A percentile compares a stretch with the other conserved stretches of the same genome.
These are phyloP conservation scores for Dichotomocladium elegans DNA, from an alignment of 371 early-diverging fungal genomes.

Conservation along the genomic window DNA sequence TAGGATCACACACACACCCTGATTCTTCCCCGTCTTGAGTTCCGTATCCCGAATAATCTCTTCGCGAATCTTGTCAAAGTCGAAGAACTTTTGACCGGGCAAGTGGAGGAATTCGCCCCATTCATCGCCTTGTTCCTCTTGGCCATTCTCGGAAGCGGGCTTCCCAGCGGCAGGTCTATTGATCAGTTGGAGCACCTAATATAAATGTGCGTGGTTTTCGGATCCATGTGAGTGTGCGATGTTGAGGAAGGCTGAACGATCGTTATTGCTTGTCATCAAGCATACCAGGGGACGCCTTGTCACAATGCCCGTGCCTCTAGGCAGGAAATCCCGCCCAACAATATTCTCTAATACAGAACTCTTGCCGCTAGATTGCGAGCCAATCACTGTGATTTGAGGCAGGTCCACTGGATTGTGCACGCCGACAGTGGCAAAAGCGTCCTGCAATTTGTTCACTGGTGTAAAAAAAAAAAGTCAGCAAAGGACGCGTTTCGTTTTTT, in stretches of 20 bases:
- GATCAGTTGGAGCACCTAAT: slow-evolving; percentile 90
- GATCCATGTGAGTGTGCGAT: background rate
- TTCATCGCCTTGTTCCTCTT: slow-evolving; percentile 70
- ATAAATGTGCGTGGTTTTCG: background rate
- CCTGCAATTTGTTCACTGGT: slow-evolving; percentile 88
- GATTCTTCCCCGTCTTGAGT: slow-evolving; percentile 86
- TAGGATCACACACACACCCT: slow-evolving; percentile 40
- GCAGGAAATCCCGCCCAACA: slow-evolving; percentile 97
- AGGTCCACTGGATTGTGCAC: slow-evolving; percentile 96
- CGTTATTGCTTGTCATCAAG: background rate
- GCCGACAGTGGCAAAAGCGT: slow-evolving; percentile 96
- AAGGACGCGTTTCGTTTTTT: background rate
- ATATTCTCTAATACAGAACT: slow-evolving; percentile 99
- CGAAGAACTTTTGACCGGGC: slow-evolving; percentile 87
- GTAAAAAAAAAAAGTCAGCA: background rate
- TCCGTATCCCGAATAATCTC: slow-evolving; percentile 94
- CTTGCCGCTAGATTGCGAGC: slow-evolving; percentile 98
- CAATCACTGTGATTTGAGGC: slow-evolving; percentile 98
- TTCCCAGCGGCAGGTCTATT: slow-evolving; percentile 63
- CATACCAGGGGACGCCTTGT: slow-evolving; percentile 91
- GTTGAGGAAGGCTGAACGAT: background rate
- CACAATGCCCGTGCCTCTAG: slow-evolving; percentile 94
- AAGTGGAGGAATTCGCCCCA: slow-evolving; percentile 97
- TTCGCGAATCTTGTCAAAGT: slow-evolving; percentile 93
- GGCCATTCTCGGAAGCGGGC: slow-evolving; percentile 7